Evolutionary conservation across 2,329 filamentous ascomycete species (phyloP), one percentile per base, ranked within the genome.

Genomic region (Akanthomyces dipterigenus): DNA sequence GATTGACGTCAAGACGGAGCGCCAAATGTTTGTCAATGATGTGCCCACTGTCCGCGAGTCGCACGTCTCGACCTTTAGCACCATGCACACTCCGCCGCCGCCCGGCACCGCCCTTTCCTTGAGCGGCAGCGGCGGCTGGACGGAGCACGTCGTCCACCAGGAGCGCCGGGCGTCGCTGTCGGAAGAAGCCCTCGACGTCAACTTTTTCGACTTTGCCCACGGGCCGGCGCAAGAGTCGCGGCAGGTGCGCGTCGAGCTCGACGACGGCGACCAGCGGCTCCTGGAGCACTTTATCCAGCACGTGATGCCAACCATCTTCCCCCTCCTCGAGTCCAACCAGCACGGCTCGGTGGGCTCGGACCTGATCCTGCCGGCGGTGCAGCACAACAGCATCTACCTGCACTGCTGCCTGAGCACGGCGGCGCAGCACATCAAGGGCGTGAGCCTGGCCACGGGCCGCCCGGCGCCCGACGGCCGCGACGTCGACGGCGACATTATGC

Each of bases 351-450:
- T 91, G 42, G 85, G 88, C 64, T 87, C 90, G 2, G 89, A 95
- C 68, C 84, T 96, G 64, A 88, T 98, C 66, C 83, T 98, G 18
- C 91, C 90, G 5, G 90, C 93, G 8, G 82, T 99, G 38, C 90
- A 96, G 72, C 89, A 84, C 68, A 99, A 98, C 83, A 93, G 90
- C 74, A 89, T 88, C 67, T 99, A 97, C 75, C 82, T 97, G 36
- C 93, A 98, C 80, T 97, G 93, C 79, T 98, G 93, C 76, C 80
- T 99, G 64, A 96, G 91, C 79, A 91, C 96, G 63, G 87, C 95
- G 9, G 93, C 93, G 2, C 90, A 96, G 71, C 95, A 99, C 76
- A 86, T 90, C 76, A 97, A 97, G 80, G 89, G 88, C 0, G 82
- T 87, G 70, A 68, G 64, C 58, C 81, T 84, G 61, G 75, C 88